Base-by-base conservation (phyloP, 345 rosid genomes). In the Schrenkiella parvula region DNA sequence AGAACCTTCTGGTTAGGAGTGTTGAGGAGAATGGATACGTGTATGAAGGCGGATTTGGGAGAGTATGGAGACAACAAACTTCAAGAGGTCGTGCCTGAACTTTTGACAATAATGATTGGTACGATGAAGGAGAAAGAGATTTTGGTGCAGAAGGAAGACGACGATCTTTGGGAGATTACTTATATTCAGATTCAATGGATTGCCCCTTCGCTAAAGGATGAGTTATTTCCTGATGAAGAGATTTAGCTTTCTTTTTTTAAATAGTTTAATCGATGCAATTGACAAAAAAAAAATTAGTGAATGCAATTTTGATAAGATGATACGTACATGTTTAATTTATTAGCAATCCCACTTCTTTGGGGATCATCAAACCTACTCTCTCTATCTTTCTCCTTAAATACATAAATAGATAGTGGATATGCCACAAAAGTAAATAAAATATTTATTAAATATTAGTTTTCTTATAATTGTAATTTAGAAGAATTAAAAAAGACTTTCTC, bases 121-220 rank as follows among this genome's bases (percentile, higher is more conserved):
- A 84, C 68, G 6, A 89, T 91, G 98, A 84, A 89, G 69, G 89
- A 89, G 64, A 78, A 68, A 11, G 89, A 81, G 69, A 86, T 91
- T 46, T 79, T 92, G 61, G 88, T 79, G 31, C 85, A 43, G 6
- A 82, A 66, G 14, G 92, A 88, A n/a, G 96, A 73, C 1, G 89
- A 88, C 19, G 96, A 89, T 75, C 82, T 89, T 2, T 89, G 91
- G 91, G 98, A 89, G 46, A 84, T 88, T 41, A 88, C 99, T 4
- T 84, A 86, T 28, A 87, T 91, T 67, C 99, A 95, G 75, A 95
- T 91, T 51, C 99, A 95, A 43, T 89, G 99, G 98, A 91, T 89
- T 72, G 90, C 98, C 66, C 98, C 96, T 41, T 58, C 87, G 1
- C 85, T 95, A n/a, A 91, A 93, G 61, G 89, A 89, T 15, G 96